Conservation (phyloP, 2,329 filamentous ascomycete species). For the Parascedosporium putredinis region DNA sequence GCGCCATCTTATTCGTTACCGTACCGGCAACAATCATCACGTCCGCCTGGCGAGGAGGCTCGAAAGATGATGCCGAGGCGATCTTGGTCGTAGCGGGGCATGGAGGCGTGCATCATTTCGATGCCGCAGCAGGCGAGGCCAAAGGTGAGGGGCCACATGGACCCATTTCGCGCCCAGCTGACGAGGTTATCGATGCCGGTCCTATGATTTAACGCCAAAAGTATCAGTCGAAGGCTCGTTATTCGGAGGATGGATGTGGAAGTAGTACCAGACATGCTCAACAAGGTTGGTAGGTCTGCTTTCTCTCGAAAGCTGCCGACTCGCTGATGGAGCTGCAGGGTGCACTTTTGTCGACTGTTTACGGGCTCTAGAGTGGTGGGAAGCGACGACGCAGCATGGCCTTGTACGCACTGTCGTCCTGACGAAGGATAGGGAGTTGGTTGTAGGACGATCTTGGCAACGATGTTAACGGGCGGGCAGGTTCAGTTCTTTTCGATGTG, state of each 20-base stretch:
- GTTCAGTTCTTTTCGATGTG: neutral
- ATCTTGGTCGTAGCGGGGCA: conserved; percentile 82
- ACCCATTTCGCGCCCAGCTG: conserved; percentile 78
- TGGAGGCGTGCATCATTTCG: conserved; percentile 89
- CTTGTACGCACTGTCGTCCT: too few species aligned
- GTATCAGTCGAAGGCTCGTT: neutral
- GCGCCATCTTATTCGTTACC: conserved; percentile 93
- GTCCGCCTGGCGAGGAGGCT: conserved; percentile 78
- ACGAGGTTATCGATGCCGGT: conserved; percentile 71
- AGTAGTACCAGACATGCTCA: neutral
- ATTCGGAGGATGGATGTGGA: neutral
- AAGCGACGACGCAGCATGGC: too few species aligned
- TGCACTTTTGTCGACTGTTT: neutral
- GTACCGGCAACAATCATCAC: conserved; percentile 93
- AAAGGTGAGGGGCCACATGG: conserved; percentile 83
- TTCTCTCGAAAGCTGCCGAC: neutral
- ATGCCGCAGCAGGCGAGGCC: conserved; percentile 81
- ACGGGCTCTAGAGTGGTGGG: neutral
- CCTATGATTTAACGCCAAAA: conserved; percentile 27
- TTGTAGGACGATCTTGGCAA: neutral
- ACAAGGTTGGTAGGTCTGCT: neutral
- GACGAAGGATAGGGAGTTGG: too few species aligned
- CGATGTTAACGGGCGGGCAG: neutral
- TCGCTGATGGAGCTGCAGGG: neutral
- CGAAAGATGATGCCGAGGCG: conserved; percentile 84